Evolutionary conservation across 768 basidiomycete genomes (phyloP).

Genomic region (Macrocybe gigantea): DNA sequence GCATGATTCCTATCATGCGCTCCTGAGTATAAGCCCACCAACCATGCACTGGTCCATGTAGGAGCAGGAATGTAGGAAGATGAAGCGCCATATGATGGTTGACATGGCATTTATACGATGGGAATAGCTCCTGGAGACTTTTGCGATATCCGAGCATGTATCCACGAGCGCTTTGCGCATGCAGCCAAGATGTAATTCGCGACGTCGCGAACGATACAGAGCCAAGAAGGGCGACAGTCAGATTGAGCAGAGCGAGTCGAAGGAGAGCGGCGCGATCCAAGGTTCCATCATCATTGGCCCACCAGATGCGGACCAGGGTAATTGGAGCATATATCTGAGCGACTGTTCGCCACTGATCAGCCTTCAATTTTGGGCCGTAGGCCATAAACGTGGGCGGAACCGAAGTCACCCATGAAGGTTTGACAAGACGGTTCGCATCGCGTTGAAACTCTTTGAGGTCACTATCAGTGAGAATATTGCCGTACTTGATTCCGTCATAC

Average conservation of each 20-base stretch:
- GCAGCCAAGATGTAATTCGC: slow-evolving; percentile 12
- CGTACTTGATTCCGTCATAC: too few relatives aligned
- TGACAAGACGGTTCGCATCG: slow-evolving; percentile 14
- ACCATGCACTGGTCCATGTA: slow-evolving; percentile 28
- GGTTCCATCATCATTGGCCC: slow-evolving; percentile 3
- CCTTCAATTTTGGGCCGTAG: slow-evolving; percentile 21
- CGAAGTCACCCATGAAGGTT: slow-evolving; percentile 19
- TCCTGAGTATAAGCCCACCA: slow-evolving; percentile 33
- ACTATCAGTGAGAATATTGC: slow-evolving; percentile 2
- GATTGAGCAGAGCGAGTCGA: slow-evolving; percentile 22
- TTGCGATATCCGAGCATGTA: slow-evolving; percentile 26
- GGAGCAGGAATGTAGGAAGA: slow-evolving; percentile 18
- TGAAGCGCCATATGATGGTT: slow-evolving; percentile 39
- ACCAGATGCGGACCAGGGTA: slow-evolving; percentile 32
- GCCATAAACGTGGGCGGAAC: slow-evolving; percentile 16
- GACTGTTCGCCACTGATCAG: slow-evolving; percentile 29
- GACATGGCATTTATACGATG: slow-evolving; percentile 17
- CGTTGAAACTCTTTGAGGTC: slow-evolving; percentile 14
- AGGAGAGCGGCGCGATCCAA: slow-evolving; percentile 3
- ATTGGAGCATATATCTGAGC: slow-evolving; percentile 27
- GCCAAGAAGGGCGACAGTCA: slow-evolving; percentile 22
- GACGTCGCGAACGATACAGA: slow-evolving; percentile 24
- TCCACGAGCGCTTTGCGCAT: slow-evolving; percentile 17
- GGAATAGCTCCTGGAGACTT: slow-evolving; percentile 22
- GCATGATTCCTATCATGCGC: slow-evolving; percentile 25